Evolutionary conservation across 2,329 filamentous ascomycete species (phyloP).

Genomic region (Penicillium sp.): DNA sequence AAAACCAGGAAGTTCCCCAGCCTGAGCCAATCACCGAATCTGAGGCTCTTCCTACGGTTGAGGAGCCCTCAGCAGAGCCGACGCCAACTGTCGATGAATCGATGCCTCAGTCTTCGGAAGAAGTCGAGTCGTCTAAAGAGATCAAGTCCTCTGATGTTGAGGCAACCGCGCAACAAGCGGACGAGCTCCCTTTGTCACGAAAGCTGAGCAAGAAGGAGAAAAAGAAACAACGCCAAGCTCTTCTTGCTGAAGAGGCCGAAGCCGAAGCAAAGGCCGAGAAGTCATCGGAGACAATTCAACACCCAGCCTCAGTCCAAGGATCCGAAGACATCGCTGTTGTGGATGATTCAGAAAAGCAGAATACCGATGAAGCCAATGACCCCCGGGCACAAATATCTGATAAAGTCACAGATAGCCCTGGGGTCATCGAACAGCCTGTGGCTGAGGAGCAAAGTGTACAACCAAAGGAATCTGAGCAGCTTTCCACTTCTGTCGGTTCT

Average conservation of each 20-base stretch:
- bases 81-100: conserved; percentile 1
- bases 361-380: no score
- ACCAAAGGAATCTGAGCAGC: no score
- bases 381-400: no score
- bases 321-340: neutral
- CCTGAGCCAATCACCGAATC: conserved; percentile 2
- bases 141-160: conserved; percentile 4
- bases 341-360: no score
- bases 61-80: neutral
- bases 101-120: conserved; percentile 2
- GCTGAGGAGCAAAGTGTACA: neutral
- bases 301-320: neutral
- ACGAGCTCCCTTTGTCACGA: conserved; percentile 7
- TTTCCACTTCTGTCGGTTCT: no score
- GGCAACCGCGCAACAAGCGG: conserved; percentile 2
- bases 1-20: conserved; percentile 4
- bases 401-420: no score
- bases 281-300: neutral
- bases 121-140: conserved; percentile 1
- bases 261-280: neutral
- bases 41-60: neutral
- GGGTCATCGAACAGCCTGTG: neutral
- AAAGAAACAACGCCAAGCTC: conserved; percentile 22
- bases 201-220: conserved; percentile 28
- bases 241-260: conserved; percentile 10